phyloP scores from a whole-genome alignment of 2,329 filamentous ascomycete species.

The Didymosphaeria variabile region DNA sequence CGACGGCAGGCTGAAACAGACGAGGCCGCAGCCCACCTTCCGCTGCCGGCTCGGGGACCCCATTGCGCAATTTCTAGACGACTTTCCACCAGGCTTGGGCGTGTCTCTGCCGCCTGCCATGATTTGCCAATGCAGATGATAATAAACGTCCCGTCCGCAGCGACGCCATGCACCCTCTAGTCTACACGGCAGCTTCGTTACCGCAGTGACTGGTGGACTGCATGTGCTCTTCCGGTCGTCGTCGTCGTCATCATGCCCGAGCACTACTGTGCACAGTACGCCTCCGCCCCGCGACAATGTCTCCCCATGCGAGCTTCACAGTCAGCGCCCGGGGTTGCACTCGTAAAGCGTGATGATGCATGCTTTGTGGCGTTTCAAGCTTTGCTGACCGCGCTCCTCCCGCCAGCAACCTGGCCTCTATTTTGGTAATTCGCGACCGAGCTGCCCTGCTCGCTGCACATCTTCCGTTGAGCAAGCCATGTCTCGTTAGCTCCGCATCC shows the following conservation, averaged over 20 bases:
- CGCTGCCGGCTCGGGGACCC: conserved; percentile 19
- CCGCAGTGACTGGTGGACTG: conserved; percentile 6
- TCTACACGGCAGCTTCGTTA: not conserved
- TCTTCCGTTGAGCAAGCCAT: conserved; percentile 7
- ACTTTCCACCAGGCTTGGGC: too few species aligned
- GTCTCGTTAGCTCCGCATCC: conserved; percentile 18
- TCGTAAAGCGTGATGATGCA: not conserved
- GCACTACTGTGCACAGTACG: not conserved
- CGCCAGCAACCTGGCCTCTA: conserved; percentile 1
- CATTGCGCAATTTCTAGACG: conserved; percentile 30
- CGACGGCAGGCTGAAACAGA: conserved; percentile 31
- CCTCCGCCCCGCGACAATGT: not conserved
- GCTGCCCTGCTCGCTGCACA: not conserved
- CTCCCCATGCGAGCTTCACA: not conserved
- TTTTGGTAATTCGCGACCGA: not conserved
- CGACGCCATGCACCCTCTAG: not conserved
- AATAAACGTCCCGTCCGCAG: not conserved
- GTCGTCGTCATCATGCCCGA: conserved; percentile 4
- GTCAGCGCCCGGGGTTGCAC: not conserved
- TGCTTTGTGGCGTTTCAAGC: conserved; percentile 6
- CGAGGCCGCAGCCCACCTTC: conserved; percentile 16
- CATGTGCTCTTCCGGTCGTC: not conserved
- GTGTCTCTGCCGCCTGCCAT: not conserved
- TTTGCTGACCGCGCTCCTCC: conserved; percentile 4
- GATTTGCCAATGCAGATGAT: not conserved